These are phyloP conservation scores for Sambucus nigra DNA, from an alignment of 129 eudicot species.

Conservation along the genomic window DNA sequence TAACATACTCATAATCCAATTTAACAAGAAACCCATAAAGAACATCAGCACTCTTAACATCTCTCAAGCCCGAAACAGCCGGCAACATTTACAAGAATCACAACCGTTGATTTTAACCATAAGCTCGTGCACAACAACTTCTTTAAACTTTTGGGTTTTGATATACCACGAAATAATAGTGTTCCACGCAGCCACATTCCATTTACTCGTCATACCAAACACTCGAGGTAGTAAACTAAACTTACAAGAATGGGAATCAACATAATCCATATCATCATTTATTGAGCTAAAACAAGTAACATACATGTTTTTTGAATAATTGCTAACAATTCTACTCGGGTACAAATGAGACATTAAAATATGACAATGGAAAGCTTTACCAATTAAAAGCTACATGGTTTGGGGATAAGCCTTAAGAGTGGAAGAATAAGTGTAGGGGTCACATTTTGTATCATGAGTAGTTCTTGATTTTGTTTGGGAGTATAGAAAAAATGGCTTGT, in stretches of 20 bases:
- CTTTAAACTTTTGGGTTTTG: slow-evolving; percentile 35
- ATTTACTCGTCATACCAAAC: slow-evolving; percentile 48
- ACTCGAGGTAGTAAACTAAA: slow-evolving; percentile 44
- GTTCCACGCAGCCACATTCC: slow-evolving; percentile 72
- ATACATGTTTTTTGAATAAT: slow-evolving; percentile 77
- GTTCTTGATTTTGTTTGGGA: slow-evolving; percentile 31
- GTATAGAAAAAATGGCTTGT: slow-evolving; percentile 54
- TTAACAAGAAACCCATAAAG: too few relatives aligned
- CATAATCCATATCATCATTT: slow-evolving; percentile 10
- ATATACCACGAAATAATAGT: slow-evolving; percentile 71
- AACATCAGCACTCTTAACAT: slow-evolving; percentile 29
- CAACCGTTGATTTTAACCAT: slow-evolving; percentile 52
- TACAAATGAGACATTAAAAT: slow-evolving; percentile 33
- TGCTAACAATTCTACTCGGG: slow-evolving; percentile 68
- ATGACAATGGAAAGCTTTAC: slow-evolving; percentile 83
- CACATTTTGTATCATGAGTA: slow-evolving; percentile 16
- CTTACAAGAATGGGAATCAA: too few relatives aligned
- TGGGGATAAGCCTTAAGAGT: slow-evolving; percentile 75
- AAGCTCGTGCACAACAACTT: slow-evolving; percentile 47
- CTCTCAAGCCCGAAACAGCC: slow-evolving; percentile 42
- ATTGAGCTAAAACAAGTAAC: slow-evolving; percentile 30
- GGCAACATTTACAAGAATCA: slow-evolving; percentile 67
- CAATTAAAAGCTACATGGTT: slow-evolving; percentile 32
- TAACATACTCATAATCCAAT: too few relatives aligned
- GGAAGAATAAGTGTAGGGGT: slow-evolving; percentile 72